Evolutionary conservation across 2,329 filamentous ascomycete species (phyloP).

Genomic region (Claviceps purpurea): DNA sequence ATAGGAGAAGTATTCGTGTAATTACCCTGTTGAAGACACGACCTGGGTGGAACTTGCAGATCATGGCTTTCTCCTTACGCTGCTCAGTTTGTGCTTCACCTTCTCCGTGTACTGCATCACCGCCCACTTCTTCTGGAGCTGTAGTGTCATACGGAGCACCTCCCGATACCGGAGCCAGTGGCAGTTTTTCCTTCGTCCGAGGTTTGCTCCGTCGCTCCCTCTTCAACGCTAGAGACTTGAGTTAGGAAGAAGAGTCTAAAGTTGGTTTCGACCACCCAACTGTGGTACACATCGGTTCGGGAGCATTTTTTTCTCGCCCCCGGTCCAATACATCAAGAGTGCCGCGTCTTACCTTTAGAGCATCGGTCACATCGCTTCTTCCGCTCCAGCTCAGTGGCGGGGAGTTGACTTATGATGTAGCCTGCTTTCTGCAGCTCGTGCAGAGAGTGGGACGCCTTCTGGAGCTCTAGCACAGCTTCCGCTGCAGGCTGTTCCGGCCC

Average conservation of each 20-base stretch:
- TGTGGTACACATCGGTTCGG: neutral
- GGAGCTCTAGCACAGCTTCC: conserved; percentile 11
- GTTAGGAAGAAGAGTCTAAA: neutral
- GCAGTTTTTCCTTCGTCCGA: neutral
- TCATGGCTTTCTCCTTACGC: neutral
- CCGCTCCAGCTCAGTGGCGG: conserved; percentile 14
- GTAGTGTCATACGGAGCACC: neutral
- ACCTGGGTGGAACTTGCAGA: conserved; percentile 18
- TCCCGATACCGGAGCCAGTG: neutral
- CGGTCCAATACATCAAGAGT: neutral
- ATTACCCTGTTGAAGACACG: conserved; percentile 14
- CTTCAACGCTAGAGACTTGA: neutral
- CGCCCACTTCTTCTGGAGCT: neutral
- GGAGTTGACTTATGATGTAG: conserved; percentile 15
- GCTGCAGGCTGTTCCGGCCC: conserved; percentile 11
- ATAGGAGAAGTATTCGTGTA: neutral
- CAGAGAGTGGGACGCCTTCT: conserved; percentile 8
- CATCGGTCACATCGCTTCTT: conserved; percentile 19
- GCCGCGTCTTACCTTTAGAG: conserved; percentile 10
- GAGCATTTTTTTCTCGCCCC: neutral
- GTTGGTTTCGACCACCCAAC: neutral
- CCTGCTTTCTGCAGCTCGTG: conserved; percentile 13
- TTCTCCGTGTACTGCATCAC: neutral
- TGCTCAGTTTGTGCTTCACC: neutral
- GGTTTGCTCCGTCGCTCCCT: neutral